Evolutionary conservation across 2,329 filamentous ascomycete genomes (phyloP), one percentile per base, ranked within the genome.

Genomic region (Dothidotthia symphoricarpi): DNA sequence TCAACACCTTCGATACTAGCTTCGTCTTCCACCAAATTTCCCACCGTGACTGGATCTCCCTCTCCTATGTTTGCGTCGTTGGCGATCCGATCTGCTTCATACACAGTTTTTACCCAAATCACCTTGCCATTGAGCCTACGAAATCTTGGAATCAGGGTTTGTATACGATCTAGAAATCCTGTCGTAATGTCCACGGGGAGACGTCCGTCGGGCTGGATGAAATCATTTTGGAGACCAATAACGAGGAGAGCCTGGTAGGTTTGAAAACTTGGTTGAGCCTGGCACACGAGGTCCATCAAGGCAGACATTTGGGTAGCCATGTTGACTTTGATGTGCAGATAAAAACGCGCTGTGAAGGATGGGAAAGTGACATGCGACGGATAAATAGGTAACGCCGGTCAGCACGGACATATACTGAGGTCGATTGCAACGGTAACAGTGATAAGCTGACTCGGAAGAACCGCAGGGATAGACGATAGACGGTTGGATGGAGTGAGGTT

Each of bases 191-290:
- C 71, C 34, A 90, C 79, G 10, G 81, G 77, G 14, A 96, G 68
- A 16, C 81, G 78, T 37, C 86, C 85, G 34, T 80, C 75, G 1
- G 78, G 69, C 6, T 80, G 75, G 41, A 94, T 70, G 57, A 97
- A 95, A 64, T 96, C 91, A 55, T 94, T 88, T 61, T 97, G 93
- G 24, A 95, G 79, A 57, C 95, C 91, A 48, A 96, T 76, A 13
- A 94, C 71, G 14, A 97, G 73, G 28, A 98, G 75, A 1, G 88
- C 91, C 68, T 81, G 79, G 39, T 76, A 70, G 16, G 78, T 81
- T 45, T 77, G 69, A 43, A 83, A 72, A 36, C 69, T 69, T 12
- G 77, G 76, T 35, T 64, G 67, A 34, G 71, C 69, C 44, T 72
- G 67, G 24, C 68, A 63, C 15, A 74, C 64, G 30, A 73, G 59